Percentiles rank a stretch among this genome's conserved stretches.
Evolutionary conservation across 345 rosid genomes (phyloP).

Genomic region (Rhodamnia argentea): DNA sequence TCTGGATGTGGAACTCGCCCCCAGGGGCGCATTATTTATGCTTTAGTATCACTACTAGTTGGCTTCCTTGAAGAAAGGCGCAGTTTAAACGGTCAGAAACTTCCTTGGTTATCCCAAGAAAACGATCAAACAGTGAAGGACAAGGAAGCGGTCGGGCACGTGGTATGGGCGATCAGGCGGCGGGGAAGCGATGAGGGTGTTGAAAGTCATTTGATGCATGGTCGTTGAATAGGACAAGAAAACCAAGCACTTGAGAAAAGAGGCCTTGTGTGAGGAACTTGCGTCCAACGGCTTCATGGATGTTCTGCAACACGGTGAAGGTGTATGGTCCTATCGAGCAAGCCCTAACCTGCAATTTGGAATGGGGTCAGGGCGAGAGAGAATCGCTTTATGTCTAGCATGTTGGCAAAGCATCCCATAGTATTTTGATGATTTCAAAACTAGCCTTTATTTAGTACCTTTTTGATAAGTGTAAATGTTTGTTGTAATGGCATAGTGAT

Average conservation of each 20-base stretch:
- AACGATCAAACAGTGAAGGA: slow-evolving; percentile 8
- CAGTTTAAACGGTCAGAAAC: not conserved
- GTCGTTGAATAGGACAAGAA: slow-evolving; percentile 12
- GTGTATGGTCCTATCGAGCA: too few species aligned
- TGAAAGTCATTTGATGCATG: too few species aligned
- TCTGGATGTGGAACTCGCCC: not conserved
- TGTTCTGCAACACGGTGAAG: slow-evolving; percentile 16
- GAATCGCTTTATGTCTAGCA: too few species aligned
- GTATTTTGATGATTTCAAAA: too few species aligned
- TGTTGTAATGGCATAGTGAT: too few species aligned
- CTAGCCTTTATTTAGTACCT: too few species aligned
- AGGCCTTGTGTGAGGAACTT: slow-evolving; percentile 2
- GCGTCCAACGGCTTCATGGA: slow-evolving; percentile 22
- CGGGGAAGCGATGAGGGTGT: too few species aligned
- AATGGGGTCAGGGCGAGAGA: too few species aligned
- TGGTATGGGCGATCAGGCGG: not conserved
- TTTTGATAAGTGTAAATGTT: too few species aligned
- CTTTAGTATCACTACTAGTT: not conserved
- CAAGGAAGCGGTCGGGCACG: slow-evolving; percentile 1
- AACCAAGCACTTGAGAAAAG: not conserved
- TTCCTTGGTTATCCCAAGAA: not conserved
- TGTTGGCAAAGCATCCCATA: too few species aligned
- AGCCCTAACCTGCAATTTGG: too few species aligned
- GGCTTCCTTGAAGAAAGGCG: not conserved
- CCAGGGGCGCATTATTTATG: not conserved